phyloP scores from a whole-genome alignment of 768 basidiomycete species.

The Termitomyces sp. region DNA sequence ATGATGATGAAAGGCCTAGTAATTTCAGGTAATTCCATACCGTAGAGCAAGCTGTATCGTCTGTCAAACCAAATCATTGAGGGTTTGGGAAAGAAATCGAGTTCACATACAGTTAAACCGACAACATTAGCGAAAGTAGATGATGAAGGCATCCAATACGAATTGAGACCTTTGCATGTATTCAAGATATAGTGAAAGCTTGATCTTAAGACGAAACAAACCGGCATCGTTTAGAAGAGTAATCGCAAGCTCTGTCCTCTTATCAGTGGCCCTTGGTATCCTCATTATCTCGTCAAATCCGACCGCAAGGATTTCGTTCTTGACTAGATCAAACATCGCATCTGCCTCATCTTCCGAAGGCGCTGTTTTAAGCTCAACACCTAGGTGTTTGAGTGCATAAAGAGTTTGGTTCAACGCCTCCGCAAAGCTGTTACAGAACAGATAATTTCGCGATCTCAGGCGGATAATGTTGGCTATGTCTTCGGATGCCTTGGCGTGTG shows the following conservation, averaged over 20 bases:
- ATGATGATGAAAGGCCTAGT: not conserved
- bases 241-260: constrained; percentile 57
- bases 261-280: constrained; percentile 58
- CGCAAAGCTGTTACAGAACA: constrained; percentile 44
- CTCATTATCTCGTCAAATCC: constrained; percentile 65
- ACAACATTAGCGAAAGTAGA: constrained; percentile 57
- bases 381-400: constrained; percentile 53
- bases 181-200: not conserved
- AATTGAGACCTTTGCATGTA: constrained; percentile 46
- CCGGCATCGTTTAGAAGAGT: constrained; percentile 67
- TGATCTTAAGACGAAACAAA: constrained; percentile 16
- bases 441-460: constrained; percentile 56
- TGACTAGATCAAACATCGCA: constrained; percentile 63
- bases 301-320: constrained; percentile 63
- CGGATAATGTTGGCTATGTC: constrained; percentile 54
- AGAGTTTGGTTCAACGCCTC: constrained; percentile 57
- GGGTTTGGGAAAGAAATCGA: not conserved
- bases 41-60: constrained; percentile 60
- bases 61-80: constrained; percentile 25
- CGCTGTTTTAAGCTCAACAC: constrained; percentile 51
- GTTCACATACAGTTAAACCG: constrained; percentile 52
- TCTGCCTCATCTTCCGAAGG: constrained; percentile 54
- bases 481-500: constrained; percentile 43
- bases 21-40: constrained; percentile 28
- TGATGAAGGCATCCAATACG: constrained; percentile 61